Evolutionary conservation across 2,329 filamentous ascomycete species (phyloP), one percentile per base, ranked within the genome.

Genomic region (Paecilomyces variotii): DNA sequence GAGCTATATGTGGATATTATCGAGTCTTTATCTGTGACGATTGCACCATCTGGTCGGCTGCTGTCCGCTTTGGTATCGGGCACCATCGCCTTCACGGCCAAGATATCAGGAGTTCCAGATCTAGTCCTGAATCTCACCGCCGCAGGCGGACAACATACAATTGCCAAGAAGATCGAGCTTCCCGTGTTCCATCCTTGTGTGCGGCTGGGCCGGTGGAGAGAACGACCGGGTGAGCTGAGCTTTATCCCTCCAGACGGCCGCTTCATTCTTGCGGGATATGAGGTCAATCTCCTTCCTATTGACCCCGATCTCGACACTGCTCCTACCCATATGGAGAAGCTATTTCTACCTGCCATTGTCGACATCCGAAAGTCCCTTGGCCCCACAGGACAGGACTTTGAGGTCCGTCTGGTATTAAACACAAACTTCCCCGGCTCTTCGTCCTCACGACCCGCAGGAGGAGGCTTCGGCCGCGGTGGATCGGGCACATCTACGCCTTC

Each of bases 131-230:
- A 83, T 12, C 81, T 99, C 28, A 88, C 87, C 0, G 88, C 90
- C 1, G 89, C 91, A 0, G 90, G 90, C 0, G 89, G 90, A n/a
- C 89, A 87, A 63, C 87, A 89, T 68, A 87, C 87, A 55, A 81
- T 97, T 54, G 82, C 79, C 14, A 85, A 83, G 62, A 83, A 92
- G 35, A 85, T 99, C 72, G 88, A 95, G 63, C 79, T 96, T 1
- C 94, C 93, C 0, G 91, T 97, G 0, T 99, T 99, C 67, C 94
- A 99, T 71, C 94, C 94, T 0, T 97, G 94, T 68, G 94, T 99
- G 7, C 83, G 94, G 19, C 79, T 99, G 2, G 88, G 88, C n/a
- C 83, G 87, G 62, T 99, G 94, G 94, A 87, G 87, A 66, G 90
- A 96, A 66, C 84, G 85, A 57, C 91, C 92, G 0, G 94, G 94